A percentile compares a stretch with the other conserved stretches of the same genome.
phyloP scores from a whole-genome alignment of 1,139 yeast species.

The Ashbya aceris region DNA sequence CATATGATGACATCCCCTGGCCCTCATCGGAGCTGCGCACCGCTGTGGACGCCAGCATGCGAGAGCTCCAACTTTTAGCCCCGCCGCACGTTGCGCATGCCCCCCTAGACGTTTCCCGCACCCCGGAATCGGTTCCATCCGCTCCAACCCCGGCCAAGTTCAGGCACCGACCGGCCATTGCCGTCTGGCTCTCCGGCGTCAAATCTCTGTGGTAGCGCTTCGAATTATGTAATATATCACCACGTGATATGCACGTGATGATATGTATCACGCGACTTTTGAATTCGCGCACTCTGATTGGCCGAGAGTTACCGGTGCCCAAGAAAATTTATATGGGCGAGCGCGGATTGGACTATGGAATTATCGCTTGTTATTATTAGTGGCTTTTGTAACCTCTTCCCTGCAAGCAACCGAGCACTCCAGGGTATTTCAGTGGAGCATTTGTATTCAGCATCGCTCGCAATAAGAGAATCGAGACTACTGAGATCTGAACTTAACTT shows the following conservation, averaged over 20 bases:
- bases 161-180: slow-evolving; percentile 1
- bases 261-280: too few relatives aligned
- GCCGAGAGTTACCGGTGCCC: too few relatives aligned
- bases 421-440: too few relatives aligned
- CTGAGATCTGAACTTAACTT: too few relatives aligned
- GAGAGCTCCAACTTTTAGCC: not conserved
- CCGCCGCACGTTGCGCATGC: not conserved
- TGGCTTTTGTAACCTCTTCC: not conserved
- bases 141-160: slow-evolving; percentile 2
- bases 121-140: not conserved
- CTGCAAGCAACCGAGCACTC: not conserved
- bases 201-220: not conserved
- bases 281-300: too few relatives aligned
- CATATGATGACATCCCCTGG: slow-evolving; percentile 30
- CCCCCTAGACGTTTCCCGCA: not conserved
- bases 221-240: too few relatives aligned
- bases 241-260: too few relatives aligned
- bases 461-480: too few relatives aligned
- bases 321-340: too few relatives aligned
- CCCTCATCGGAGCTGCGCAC: slow-evolving; percentile 5
- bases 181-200: slow-evolving; percentile 2
- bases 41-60: slow-evolving; percentile 6
- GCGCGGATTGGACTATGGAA: slow-evolving; percentile 11
- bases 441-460: too few relatives aligned
- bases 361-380: slow-evolving; percentile 1